Evolutionary conservation across 176 grass and related monocot species (phyloP), one percentile per base, ranked within the genome.

Genomic region (Miscanthus lutarioriparius): DNA sequence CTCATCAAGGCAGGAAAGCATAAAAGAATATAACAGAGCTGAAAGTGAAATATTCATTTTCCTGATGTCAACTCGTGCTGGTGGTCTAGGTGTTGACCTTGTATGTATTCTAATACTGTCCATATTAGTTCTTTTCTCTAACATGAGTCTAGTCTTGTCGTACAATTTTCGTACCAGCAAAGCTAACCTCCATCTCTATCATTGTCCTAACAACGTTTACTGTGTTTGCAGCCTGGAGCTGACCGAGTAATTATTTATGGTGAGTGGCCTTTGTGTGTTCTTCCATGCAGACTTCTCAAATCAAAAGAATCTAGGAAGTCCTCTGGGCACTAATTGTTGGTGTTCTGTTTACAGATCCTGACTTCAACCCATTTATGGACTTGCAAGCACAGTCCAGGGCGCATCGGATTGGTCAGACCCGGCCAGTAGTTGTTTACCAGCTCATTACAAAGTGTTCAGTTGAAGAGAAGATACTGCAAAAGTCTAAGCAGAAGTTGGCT

Each of bases 281-380:
- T 70, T 86, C 26, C 33, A 13, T 81, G 15, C 7, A 4, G 5
- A 25, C 64, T 40, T 64, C 64, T 49, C 22, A 22, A 10, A 20
- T 76, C 32, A 7, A 37, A 16, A 62, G 1, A 26, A 27, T 63
- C 28, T 26, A 27, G 4, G 61, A 64, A 2, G 4, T 64, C 39
- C 32, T 41, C 22, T 80, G 23, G 20, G 15, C 12, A 64, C 64
- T 85, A 58, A 81, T 77, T 75, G 10, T 4, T 36, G 2, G 8
- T 69, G 41, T 41, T 11, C 0, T 36, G 45, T 87, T 79, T 75
- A 68, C 74, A 94, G 92, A 94, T 84, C 92, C 92, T 15, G 92
- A 94, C 33, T 94, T 94, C 89, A 94, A 92, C 66, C 89, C 92
- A 8, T 94, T 94, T 76, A 89, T 87, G 89, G 89, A 94, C 67